These are phyloP conservation scores for Claviceps pazoutovae DNA, from an alignment of 2,329 filamentous ascomycete genomes.

Conservation along the genomic window DNA sequence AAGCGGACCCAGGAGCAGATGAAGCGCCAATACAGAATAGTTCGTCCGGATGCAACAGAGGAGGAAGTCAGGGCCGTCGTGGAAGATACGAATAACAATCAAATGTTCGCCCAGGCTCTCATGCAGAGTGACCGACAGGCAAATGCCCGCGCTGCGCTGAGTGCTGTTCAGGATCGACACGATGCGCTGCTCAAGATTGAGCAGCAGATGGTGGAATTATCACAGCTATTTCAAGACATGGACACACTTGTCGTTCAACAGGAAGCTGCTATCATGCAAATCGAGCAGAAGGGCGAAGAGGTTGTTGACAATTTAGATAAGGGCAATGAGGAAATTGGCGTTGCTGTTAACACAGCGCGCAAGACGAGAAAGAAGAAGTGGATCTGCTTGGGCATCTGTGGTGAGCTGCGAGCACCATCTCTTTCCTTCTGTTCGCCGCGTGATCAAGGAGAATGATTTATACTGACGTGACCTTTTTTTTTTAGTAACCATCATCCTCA, in stretches of 20 bases:
- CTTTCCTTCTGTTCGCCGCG: neutral
- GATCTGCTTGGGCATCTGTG: constrained; percentile 71
- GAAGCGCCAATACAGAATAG: constrained; percentile 81
- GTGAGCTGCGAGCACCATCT: constrained; percentile 23
- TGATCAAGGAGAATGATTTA: neutral
- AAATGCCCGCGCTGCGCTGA: constrained; percentile 65
- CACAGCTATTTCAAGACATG: constrained; percentile 80
- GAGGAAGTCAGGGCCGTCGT: constrained; percentile 62
- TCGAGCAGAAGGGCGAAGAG: constrained; percentile 78
- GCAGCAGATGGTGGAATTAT: constrained; percentile 73
- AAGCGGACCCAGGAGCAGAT: constrained; percentile 72
- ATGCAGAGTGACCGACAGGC: constrained; percentile 69
- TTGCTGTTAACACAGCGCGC: constrained; percentile 70
- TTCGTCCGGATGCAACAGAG: constrained; percentile 66
- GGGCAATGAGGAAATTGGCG: constrained; percentile 69
- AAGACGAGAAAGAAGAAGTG: constrained; percentile 87
- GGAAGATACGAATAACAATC: constrained; percentile 61
- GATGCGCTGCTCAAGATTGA: constrained; percentile 86
- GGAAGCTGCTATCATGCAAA: constrained; percentile 63
- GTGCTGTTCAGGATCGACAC: constrained; percentile 71
- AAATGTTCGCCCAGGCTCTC: constrained; percentile 80
- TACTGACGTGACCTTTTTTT: neutral
- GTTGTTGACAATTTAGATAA: constrained; percentile 73
- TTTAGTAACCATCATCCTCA: constrained; percentile 35
- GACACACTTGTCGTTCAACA: constrained; percentile 77